phyloP scores from a whole-genome alignment of 2,329 filamentous ascomycete genomes.

The Talaromyces pinophilus region DNA sequence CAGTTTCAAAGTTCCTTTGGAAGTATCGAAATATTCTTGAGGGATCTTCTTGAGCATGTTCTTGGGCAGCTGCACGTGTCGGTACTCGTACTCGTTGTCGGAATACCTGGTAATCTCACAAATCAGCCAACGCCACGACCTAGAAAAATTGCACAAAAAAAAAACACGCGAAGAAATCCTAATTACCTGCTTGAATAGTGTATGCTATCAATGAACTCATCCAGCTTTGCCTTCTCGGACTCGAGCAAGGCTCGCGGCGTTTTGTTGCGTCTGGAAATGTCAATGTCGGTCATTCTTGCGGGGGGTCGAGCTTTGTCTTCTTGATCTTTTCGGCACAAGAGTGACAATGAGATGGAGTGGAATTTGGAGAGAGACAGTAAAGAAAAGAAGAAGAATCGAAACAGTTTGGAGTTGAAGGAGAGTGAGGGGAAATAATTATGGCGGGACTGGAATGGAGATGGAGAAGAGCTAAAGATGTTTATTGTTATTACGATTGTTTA shows the following conservation, averaged over 20 bases:
- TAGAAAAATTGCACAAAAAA: not conserved
- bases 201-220: constrained; percentile 76
- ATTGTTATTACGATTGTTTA: not conserved
- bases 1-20: constrained; percentile 90
- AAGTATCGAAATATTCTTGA: constrained; percentile 85
- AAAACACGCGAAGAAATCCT: not conserved
- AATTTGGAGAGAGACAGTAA: not conserved
- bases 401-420: not conserved
- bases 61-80: constrained; percentile 96
- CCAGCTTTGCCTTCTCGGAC: constrained; percentile 63
- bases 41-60: constrained; percentile 97
- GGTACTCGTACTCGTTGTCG: constrained; percentile 91
- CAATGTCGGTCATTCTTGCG: constrained; percentile 58
- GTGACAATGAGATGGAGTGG: not conserved
- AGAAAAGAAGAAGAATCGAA: not conserved
- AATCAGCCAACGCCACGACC: not conserved
- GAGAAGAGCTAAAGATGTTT: not conserved
- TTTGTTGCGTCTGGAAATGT: constrained; percentile 82
- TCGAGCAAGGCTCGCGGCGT: constrained; percentile 78
- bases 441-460: constrained; percentile 11
- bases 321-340: not conserved
- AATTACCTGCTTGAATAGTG: constrained; percentile 89
- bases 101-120: constrained; percentile 67
- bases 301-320: not conserved
- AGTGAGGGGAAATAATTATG: constrained; percentile 11